A percentile compares a stretch with the other conserved stretches of the same genome.
Evolutionary conservation across 257 asterid species (phyloP).

Genomic region (Solanum virginianum): DNA sequence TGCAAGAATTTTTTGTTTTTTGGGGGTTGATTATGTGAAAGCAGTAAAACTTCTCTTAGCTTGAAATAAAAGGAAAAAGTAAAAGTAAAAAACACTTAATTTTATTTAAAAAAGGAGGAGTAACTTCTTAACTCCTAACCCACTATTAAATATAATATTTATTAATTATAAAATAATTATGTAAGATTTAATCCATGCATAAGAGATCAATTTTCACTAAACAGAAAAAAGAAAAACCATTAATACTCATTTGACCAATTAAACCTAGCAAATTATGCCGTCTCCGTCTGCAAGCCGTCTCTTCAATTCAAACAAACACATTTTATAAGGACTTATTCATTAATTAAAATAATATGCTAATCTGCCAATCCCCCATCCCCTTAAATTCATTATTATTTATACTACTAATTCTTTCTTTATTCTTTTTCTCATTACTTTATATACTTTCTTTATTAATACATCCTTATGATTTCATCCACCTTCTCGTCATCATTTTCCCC

Average conservation of each 20-base stretch:
- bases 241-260: background rate
- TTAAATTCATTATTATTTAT: background rate
- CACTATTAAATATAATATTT: background rate
- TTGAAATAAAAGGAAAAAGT: too few species aligned
- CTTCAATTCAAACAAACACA: background rate
- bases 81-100: too few species aligned
- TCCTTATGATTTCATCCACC: constrained; percentile 1
- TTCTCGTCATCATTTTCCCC: background rate
- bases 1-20: too few species aligned
- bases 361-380: background rate
- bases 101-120: background rate
- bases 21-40: too few species aligned
- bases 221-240: background rate
- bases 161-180: too few species aligned
- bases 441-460: background rate
- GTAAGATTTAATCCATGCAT: too few species aligned
- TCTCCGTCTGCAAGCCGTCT: background rate
- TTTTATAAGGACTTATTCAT: background rate
- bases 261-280: background rate
- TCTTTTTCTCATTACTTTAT: background rate
- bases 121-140: background rate
- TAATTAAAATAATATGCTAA: background rate
- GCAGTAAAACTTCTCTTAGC: too few species aligned
- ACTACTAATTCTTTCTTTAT: background rate
- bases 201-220: background rate